Conservation (phyloP, 495 filamentous ascomycete species). For the Xylaria scruposa region DNA sequence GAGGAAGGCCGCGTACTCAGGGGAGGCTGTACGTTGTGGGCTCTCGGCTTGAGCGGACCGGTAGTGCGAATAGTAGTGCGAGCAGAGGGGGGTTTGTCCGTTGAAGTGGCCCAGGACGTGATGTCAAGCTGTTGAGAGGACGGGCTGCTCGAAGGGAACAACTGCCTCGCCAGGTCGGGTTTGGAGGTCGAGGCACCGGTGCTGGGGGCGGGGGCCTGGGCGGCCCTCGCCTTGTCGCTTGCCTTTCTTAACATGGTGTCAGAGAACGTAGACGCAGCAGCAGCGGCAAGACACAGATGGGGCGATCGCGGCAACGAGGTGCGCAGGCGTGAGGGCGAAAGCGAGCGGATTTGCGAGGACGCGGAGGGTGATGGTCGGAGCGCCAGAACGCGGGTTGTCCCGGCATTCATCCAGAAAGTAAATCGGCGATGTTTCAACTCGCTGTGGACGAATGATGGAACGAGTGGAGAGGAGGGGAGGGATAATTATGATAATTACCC, state of each 20-base stretch:
- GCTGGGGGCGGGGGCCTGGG: conserved; percentile 26
- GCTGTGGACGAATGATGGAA: background rate
- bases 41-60: conserved; percentile 30
- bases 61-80: conserved; percentile 6
- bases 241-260: conserved; percentile 49
- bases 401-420: conserved; percentile 24
- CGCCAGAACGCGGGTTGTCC: conserved; percentile 19
- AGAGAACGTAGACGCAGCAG: conserved; percentile 14
- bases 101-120: conserved; percentile 39
- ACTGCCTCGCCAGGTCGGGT: conserved; percentile 48
- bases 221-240: conserved; percentile 40
- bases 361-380: conserved; percentile 14
- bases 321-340: conserved; percentile 2
- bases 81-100: conserved; percentile 23
- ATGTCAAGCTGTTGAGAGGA: conserved; percentile 44
- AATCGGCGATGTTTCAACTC: background rate
- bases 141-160: conserved; percentile 59
- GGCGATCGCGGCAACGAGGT: conserved; percentile 1
- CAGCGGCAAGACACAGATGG: conserved; percentile 5
- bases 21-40: conserved; percentile 32
- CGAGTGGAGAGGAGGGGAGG: background rate
- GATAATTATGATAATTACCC: background rate
- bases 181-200: conserved; percentile 24
- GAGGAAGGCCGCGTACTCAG: conserved; percentile 27
- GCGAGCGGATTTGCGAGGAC: conserved; percentile 3